phyloP scores from a whole-genome alignment of 176 grass and related monocot species.

The Bonia amplexicaulis region DNA sequence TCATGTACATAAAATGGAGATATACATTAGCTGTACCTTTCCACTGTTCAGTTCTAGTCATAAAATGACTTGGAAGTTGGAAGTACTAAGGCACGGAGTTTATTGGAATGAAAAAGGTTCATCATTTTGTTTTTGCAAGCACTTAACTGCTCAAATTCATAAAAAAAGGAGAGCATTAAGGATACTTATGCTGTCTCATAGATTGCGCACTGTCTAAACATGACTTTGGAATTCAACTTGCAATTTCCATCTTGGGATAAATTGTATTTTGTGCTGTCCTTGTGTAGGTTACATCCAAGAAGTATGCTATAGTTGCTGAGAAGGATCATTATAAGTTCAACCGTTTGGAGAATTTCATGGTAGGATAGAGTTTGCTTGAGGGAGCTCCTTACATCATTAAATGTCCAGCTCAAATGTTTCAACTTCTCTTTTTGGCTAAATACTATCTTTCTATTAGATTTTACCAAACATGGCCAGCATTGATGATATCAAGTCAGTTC shows the following conservation, averaged over 20 bases:
- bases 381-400: not conserved
- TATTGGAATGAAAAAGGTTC: not conserved
- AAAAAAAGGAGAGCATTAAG: not conserved
- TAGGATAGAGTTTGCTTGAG: constrained; percentile 38
- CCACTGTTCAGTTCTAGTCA: not conserved
- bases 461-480: constrained; percentile 90
- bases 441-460: constrained; percentile 50
- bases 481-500: constrained; percentile 73
- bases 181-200: not conserved
- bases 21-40: not conserved
- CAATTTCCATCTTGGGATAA: not conserved
- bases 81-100: not conserved
- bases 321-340: constrained; percentile 96
- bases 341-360: constrained; percentile 82
- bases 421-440: constrained; percentile 17
- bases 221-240: not conserved
- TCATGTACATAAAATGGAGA: not conserved
- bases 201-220: constrained; percentile 4
- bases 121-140: constrained; percentile 18
- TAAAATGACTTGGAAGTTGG: not conserved
- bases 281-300: constrained; percentile 88
- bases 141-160: not conserved
- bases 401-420: not conserved
- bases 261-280: constrained; percentile 21
- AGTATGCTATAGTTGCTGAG: constrained; percentile 71